phyloP scores from a whole-genome alignment of 371 early-diverging fungal species.

The Apophysomyces ossiformis region DNA sequence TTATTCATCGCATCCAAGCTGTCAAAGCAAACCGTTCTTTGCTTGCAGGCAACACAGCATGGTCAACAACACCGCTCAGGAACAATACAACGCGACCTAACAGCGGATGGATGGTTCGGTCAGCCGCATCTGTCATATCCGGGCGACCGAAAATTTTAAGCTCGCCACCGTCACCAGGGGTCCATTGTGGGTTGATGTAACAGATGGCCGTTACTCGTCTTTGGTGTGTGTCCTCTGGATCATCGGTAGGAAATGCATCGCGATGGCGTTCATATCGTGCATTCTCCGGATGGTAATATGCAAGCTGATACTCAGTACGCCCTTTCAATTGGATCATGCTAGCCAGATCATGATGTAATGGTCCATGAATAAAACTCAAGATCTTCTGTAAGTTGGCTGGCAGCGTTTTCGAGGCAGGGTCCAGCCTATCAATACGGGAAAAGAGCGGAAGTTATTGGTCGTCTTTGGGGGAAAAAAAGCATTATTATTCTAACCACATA shows the following conservation, averaged over 20 bases:
- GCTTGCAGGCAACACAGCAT: constrained; percentile 61
- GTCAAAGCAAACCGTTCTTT: constrained; percentile 57
- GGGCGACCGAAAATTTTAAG: constrained; percentile 55
- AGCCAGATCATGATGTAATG: constrained; percentile 54
- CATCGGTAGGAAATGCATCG: constrained; percentile 67
- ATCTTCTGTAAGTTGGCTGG: constrained; percentile 38
- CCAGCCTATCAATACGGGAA: constrained; percentile 20
- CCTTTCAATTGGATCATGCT: constrained; percentile 56
- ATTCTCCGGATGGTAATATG: constrained; percentile 63
- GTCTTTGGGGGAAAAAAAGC: constrained; percentile 1
- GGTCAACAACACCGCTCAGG: constrained; percentile 66
- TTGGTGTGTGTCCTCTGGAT: constrained; percentile 57
- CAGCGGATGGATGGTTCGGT: constrained; percentile 48
- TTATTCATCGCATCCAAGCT: constrained; percentile 56
- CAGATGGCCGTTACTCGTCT: constrained; percentile 67
- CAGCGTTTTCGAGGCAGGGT: constrained; percentile 18
- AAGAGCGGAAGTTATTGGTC: no score
- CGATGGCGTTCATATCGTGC: constrained; percentile 67
- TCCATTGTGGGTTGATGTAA: constrained; percentile 62
- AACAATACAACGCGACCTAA: constrained; percentile 64
- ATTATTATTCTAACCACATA: constrained; percentile 46
- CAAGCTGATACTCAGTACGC: constrained; percentile 62
- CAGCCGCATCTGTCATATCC: constrained; percentile 45
- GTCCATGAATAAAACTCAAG: constrained; percentile 37
- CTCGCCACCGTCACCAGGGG: constrained; percentile 59